phyloP scores from a whole-genome alignment of 2,329 filamentous ascomycete species.

The Pyricularia sp. region DNA sequence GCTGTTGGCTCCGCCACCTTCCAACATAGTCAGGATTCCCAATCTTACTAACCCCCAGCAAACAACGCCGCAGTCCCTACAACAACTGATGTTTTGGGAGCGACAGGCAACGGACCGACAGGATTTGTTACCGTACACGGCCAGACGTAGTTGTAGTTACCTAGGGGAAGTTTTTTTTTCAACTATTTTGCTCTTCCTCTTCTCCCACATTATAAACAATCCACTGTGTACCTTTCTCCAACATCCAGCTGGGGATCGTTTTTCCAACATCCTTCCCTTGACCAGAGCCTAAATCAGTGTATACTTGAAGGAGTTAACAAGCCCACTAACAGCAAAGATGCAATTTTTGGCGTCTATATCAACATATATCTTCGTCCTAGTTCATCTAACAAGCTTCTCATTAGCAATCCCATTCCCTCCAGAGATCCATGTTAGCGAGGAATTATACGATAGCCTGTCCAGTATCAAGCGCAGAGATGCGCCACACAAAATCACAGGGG shows the following conservation, averaged over 20 bases:
- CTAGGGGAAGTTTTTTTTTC: too few relatives aligned
- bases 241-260: not conserved
- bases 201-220: not conserved
- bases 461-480: not conserved
- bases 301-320: not conserved
- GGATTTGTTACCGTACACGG: not conserved
- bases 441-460: not conserved
- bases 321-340: not conserved
- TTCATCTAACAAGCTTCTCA: not conserved
- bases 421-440: not conserved
- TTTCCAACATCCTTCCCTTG: not conserved
- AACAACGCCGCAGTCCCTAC: not conserved
- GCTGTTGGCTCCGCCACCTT: not conserved
- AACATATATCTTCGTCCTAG: not conserved
- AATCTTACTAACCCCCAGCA: not conserved
- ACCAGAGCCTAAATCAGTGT: not conserved
- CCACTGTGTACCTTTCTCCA: not conserved
- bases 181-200: not conserved
- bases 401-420: not conserved
- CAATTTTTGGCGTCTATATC: not conserved
- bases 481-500: not conserved
- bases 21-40: not conserved
- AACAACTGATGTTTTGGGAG: not conserved
- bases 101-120: not conserved
- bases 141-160: not conserved